These are phyloP conservation scores for Lentinula detonsa DNA, from an alignment of 768 basidiomycete species.

Conservation along the genomic window DNA sequence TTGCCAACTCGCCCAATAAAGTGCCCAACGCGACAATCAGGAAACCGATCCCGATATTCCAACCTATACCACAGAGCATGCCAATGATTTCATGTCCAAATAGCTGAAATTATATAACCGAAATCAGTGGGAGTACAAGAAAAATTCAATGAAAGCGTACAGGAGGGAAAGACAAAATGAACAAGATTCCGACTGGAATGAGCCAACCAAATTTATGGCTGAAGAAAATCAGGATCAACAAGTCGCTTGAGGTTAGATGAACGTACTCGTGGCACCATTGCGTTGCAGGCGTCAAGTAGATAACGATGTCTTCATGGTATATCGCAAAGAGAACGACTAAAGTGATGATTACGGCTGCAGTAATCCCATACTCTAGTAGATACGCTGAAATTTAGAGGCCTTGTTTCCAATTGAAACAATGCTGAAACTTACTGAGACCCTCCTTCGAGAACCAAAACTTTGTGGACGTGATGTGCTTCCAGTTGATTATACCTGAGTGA, in stretches of 20 bases:
- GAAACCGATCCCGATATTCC: constrained; percentile 39
- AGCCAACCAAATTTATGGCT: constrained; percentile 37
- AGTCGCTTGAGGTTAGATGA: neutral
- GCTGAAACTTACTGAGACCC: neutral
- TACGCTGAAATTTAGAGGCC: neutral
- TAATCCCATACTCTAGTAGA: constrained; percentile 16
- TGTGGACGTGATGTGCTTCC: neutral
- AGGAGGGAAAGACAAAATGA: constrained; percentile 42
- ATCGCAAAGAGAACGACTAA: constrained; percentile 30
- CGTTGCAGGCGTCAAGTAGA: constrained; percentile 41
- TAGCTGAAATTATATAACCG: constrained; percentile 12
- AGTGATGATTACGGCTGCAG: constrained; percentile 23
- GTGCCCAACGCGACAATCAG: constrained; percentile 32
- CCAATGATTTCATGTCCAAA: constrained; percentile 43
- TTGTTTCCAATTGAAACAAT: neutral
- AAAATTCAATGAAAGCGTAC: constrained; percentile 11
- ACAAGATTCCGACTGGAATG: constrained; percentile 53
- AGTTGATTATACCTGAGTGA: neutral
- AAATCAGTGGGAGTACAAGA: too few relatives aligned
- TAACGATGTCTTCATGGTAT: constrained; percentile 42
- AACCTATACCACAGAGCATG: constrained; percentile 36
- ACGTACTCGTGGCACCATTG: constrained; percentile 40
- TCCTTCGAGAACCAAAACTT: neutral
- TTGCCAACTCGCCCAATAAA: constrained; percentile 31
- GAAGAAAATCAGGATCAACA: neutral